Conservation (phyloP, 2,329 filamentous ascomycete species). For the Acrodontium crateriforme region DNA sequence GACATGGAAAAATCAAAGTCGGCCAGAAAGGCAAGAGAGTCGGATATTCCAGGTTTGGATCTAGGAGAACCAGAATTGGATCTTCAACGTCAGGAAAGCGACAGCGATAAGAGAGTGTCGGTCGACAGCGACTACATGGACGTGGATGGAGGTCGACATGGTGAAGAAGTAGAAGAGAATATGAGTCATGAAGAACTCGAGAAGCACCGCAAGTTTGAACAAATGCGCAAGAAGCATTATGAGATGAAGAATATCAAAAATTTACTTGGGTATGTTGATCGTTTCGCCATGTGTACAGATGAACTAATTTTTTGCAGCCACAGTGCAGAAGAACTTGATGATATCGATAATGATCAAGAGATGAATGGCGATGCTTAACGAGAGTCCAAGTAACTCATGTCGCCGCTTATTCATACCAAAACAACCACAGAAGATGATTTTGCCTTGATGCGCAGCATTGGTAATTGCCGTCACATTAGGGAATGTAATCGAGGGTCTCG, state of each 20-base stretch:
- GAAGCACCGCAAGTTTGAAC: slow-evolving; percentile 86
- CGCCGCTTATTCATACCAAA: too few relatives aligned
- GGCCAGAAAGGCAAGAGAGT: slow-evolving; percentile 33
- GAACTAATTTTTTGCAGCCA: too few relatives aligned
- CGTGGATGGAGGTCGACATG: slow-evolving; percentile 37
- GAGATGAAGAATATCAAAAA: slow-evolving; percentile 94
- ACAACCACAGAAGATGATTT: too few relatives aligned
- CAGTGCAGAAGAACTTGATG: slow-evolving; percentile 2
- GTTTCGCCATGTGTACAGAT: too few relatives aligned
- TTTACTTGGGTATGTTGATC: slow-evolving; percentile 55
- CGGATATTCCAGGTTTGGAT: slow-evolving; percentile 84
- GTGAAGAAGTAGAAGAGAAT: slow-evolving; percentile 43
- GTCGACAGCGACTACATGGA: slow-evolving; percentile 43
- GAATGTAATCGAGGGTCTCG: too few relatives aligned
- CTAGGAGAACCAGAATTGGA: slow-evolving; percentile 74
- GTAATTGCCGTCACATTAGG: too few relatives aligned
- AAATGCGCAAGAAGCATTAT: slow-evolving; percentile 89
- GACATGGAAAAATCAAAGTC: slow-evolving; percentile 36
- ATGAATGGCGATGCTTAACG: background rate
- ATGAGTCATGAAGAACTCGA: slow-evolving; percentile 57
- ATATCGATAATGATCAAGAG: slow-evolving; percentile 2
- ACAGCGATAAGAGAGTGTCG: slow-evolving; percentile 63
- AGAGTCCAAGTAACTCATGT: too few relatives aligned
- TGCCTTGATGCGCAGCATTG: too few relatives aligned
- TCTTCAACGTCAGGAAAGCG: slow-evolving; percentile 22